Base-by-base conservation (phyloP, 108 stramenopile species). In the Nitzschia putrida region DNA sequence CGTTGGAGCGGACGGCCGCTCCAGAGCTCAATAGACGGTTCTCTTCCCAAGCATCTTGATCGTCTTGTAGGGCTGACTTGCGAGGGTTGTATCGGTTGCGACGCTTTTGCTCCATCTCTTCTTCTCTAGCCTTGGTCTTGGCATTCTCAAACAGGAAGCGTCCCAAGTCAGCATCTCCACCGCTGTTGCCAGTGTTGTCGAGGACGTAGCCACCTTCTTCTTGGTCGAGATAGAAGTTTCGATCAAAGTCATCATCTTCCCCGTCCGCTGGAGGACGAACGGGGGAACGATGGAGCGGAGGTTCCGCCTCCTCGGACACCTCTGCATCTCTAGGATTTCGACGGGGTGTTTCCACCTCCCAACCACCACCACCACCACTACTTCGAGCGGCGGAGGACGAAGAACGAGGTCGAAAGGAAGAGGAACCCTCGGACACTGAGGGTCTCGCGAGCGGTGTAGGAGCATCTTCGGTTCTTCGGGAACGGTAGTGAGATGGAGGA, bases 1-100 rank as follows among this genome's bases (percentile, higher is more conserved):
- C 83, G 21, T 80, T 76, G 43, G 82, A 76, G 12, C 75, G 70
- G 8, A 83, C 59, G 38, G 95, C 95, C 1, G 95, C 96, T 14
- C 97, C 97, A 14, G 85, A 83, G 22, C 88, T 89, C 16, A 97
- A 61, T 11, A 98, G 68, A 29, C 98, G 86, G 68, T 96, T 97
- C 64, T 95, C 92, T 73, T 98, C 98, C 96, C 97, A 98, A 14
- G 93, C 92, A n/a, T 93, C 82, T 86, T 97, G 97, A 75, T 97
- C 96, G 57, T 90, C 95, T 66, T 88, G 78, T 54, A 97, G 57
- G 13, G 88, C 92, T 24, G 77, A 86, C 57, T 80, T 82, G 49
- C 83, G 77, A 13, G 91, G 85, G 69, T 81, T 66, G 64, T 70
- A 64, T 13, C 64, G 54, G 57, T 52, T 64, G 42, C 20, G 59